phyloP scores from a whole-genome alignment of 2,329 filamentous ascomycete genomes.

The Epichloe amarillans region DNA sequence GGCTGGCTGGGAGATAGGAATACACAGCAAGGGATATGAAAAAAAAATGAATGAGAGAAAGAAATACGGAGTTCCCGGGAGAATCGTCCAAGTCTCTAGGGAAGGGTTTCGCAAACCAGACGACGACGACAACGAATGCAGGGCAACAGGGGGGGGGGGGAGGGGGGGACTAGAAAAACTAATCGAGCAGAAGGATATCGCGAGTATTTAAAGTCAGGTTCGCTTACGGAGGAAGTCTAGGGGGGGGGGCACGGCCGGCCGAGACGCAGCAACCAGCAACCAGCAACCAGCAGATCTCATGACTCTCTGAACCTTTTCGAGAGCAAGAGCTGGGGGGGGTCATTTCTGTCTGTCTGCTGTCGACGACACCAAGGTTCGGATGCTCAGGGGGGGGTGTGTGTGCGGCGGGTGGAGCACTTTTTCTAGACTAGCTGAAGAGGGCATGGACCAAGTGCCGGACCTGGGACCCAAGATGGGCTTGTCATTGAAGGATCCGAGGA shows the following conservation, averaged over 20 bases:
- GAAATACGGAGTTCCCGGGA: not conserved
- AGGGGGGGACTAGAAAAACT: not conserved
- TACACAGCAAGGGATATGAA: not conserved
- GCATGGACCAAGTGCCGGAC: not conserved
- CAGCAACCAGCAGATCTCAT: not conserved
- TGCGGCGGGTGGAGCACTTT: not conserved
- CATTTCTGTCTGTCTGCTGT: too few relatives aligned
- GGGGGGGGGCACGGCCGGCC: not conserved
- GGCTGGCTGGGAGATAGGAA: not conserved
- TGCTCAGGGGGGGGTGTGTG: not conserved
- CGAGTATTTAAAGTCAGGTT: conserved; percentile 5
- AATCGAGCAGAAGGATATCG: conserved; percentile 4
- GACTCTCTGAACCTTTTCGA: not conserved
- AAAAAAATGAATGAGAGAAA: not conserved
- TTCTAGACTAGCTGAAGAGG: not conserved
- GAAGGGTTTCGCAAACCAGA: not conserved
- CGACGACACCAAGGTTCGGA: too few relatives aligned
- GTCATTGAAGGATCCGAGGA: not conserved
- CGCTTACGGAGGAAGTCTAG: not conserved
- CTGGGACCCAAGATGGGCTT: not conserved
- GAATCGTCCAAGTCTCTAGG: not conserved
- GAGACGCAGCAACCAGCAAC: not conserved
- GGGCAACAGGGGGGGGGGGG: not conserved
- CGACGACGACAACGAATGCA: conserved; percentile 1
- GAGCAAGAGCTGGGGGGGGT: not conserved